A percentile compares a stretch with the other conserved stretches of the same genome.
Conservation (phyloP, 2,329 filamentous ascomycete genomes). For the Pseudodiploospora longispora region DNA sequence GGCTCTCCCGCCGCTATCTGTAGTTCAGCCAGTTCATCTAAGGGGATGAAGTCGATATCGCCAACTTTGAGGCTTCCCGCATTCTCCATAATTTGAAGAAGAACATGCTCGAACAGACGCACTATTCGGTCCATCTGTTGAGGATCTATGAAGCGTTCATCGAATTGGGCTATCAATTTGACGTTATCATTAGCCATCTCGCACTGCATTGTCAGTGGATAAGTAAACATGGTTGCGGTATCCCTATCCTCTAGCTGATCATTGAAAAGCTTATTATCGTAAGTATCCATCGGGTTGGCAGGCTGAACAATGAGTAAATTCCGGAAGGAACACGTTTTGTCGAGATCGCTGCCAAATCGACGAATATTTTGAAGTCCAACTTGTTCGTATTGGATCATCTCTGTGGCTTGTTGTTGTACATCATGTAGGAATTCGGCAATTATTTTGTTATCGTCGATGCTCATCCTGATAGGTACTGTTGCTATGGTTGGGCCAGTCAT, state of each 20-base stretch:
- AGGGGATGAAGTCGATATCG: background rate
- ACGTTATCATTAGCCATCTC: background rate
- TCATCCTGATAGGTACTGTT: conserved; percentile 10
- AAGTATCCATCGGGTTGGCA: background rate
- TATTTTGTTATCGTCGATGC: background rate
- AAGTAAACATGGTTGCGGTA: background rate
- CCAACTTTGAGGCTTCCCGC: background rate
- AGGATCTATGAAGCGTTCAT: background rate
- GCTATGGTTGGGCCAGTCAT: conserved; percentile 16
- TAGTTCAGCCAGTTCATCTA: background rate
- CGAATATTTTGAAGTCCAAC: conserved; percentile 1
- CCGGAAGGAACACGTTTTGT: background rate
- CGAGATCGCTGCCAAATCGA: background rate
- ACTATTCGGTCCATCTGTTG: background rate
- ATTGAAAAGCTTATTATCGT: background rate
- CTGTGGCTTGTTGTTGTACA: background rate
- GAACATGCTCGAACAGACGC: background rate
- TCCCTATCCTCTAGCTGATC: background rate
- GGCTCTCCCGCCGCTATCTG: background rate
- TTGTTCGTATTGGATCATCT: conserved; percentile 3
- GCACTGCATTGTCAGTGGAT: background rate
- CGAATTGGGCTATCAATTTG: background rate
- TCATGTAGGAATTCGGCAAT: background rate
- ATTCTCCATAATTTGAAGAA: background rate
- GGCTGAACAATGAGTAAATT: background rate